Percentiles rank a stretch among this genome's conserved stretches.
phyloP scores from a whole-genome alignment of 2,329 filamentous ascomycete genomes.

The Lasiodiplodia gonubiensis region DNA sequence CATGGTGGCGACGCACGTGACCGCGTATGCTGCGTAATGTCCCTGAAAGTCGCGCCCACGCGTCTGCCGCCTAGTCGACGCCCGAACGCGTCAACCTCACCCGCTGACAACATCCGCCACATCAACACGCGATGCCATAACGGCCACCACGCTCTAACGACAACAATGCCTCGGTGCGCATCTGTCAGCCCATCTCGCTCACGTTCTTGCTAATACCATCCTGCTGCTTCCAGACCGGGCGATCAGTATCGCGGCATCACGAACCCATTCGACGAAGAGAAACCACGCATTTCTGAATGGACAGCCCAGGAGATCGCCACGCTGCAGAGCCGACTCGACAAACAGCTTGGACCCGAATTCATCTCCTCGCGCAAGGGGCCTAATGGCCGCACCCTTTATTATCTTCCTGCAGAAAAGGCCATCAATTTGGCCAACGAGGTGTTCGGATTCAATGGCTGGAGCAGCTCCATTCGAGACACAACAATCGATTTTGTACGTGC shows the following conservation, averaged over 20 bases:
- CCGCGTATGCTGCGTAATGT: not conserved
- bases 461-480: constrained; percentile 90
- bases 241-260: constrained; percentile 48
- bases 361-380: constrained; percentile 86
- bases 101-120: constrained; percentile 3
- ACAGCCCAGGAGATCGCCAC: constrained; percentile 91
- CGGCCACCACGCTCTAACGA: not conserved
- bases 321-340: constrained; percentile 83
- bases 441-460: constrained; percentile 98
- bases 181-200: not conserved
- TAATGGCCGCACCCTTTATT: constrained; percentile 85
- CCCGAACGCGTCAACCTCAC: constrained; percentile 5
- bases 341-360: constrained; percentile 94
- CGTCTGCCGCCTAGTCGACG: constrained; percentile 18
- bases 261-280: constrained; percentile 86
- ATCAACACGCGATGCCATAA: constrained; percentile 17
- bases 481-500: constrained; percentile 84
- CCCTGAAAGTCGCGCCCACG: not conserved
- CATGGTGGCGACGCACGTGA: constrained; percentile 3
- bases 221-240: constrained; percentile 40
- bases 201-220: constrained; percentile 32
- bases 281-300: constrained; percentile 74
- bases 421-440: constrained; percentile 95
- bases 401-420: constrained; percentile 94
- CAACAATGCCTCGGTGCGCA: constrained; percentile 21